Percentiles rank a stretch among this genome's conserved stretches.
These are phyloP conservation scores for Candida sp. DNA, from an alignment of 1,139 yeast species.

Conservation along the genomic window DNA sequence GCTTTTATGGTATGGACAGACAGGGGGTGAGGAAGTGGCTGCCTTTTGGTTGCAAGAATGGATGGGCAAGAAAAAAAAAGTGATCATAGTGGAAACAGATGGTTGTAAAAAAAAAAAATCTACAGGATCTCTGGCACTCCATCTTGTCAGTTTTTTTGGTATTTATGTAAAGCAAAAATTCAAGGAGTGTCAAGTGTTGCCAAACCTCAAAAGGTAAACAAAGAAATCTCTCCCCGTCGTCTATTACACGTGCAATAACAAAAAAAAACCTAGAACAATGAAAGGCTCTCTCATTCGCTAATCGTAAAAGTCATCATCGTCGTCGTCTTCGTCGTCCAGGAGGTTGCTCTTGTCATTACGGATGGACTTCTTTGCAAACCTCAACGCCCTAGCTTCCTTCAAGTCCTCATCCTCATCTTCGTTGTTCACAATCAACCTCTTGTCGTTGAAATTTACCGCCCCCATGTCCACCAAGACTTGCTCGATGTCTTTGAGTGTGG, in stretches of 20 bases:
- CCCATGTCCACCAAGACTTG: conserved; percentile 64
- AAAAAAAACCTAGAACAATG: no score
- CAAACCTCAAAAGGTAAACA: no score
- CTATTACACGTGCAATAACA: no score
- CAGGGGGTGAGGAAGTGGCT: no score
- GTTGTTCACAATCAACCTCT: conserved; percentile 65
- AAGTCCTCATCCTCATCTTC: conserved; percentile 57
- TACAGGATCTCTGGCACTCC: no score
- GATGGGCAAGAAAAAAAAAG: not conserved
- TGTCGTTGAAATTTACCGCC: conserved; percentile 69
- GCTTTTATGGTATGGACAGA: not conserved
- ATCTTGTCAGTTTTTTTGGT: no score
- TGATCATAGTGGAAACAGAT: not conserved
- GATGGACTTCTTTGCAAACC: conserved; percentile 61
- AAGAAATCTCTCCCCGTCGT: no score
- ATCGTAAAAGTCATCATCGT: conserved; percentile 51
- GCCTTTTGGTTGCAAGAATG: conserved; percentile 6
- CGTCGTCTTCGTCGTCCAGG: conserved; percentile 30
- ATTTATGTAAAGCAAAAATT: no score
- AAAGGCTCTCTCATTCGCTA: conserved; percentile 8
- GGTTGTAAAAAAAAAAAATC: conserved; percentile 1
- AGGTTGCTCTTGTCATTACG: conserved; percentile 28
- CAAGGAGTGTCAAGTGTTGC: no score
- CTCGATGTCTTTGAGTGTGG: conserved; percentile 72
- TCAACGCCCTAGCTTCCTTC: conserved; percentile 49